Base-by-base conservation (phyloP, 1,284 basidiomycete species). In the Rhodotorula mucilaginosa region DNA sequence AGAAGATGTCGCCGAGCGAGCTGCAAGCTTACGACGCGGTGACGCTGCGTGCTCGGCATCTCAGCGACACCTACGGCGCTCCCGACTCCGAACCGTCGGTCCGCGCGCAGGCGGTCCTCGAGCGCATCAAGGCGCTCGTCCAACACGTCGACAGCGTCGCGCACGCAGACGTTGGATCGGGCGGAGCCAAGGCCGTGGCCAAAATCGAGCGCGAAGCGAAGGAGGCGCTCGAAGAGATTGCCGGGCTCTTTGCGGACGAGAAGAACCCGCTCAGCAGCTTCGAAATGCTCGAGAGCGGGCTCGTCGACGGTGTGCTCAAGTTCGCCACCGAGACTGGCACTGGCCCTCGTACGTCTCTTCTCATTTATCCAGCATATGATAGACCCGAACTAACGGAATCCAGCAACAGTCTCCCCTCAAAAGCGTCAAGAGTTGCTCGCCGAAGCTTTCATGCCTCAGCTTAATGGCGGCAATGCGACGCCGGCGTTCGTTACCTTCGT, bases 281-380 rank as follows among this genome's bases (percentile, higher is more conserved):
- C 77, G 97, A 99, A 83, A 82, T 99, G 56, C 83, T 97, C 67
- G 91, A 97, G 79, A 96, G 93, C 78, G 96, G 95, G 4, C 86
- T 97, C 1, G 90, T 98, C 2, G 93, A 97, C 75, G 89, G 89
- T 4, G 81, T 99, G 57, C 86, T 98, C 66, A 86, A 87, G 60
- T 94, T 93, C 81, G 88, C 92, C 7, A 91, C 90, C 5, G 88
- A 89, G 71, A 83, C 86, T 58, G 85, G 86, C 13, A 84, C 86
- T 58, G 82, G 82, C 59, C 84, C 88, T 88, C 79, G 74, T 75
- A 57, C 58, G 71, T 65, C 4, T 7, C 26, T 13, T 5, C 15
- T 15, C 34, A 23, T 44, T n/a, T 18, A 7, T n/a, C 31, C 23
- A 34, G 3, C 12, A 34, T 13, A 34, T 49, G 2, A 34, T 5